Percentiles rank a stretch among this genome's conserved stretches.
Evolutionary conservation across 1,284 basidiomycete genomes (phyloP).

Genomic region (Singerocomus rubriflavus): DNA sequence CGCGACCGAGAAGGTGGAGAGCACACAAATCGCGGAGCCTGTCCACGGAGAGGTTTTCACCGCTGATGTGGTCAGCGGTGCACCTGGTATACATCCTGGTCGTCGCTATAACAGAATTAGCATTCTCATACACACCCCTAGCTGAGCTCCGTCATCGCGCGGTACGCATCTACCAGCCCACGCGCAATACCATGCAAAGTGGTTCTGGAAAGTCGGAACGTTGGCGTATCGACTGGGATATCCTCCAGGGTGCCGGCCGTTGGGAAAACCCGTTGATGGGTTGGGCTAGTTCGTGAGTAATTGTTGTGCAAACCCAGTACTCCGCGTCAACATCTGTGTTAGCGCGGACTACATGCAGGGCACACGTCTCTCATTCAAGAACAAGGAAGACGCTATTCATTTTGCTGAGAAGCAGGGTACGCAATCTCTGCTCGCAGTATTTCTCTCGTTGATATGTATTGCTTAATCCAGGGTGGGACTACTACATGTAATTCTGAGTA

Average conservation of each 20-base stretch:
- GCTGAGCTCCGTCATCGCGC: conserved; percentile 83
- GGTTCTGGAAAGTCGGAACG: conserved; percentile 82
- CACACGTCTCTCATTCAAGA: conserved; percentile 82
- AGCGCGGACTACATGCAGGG: conserved; percentile 99
- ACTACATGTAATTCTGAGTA: conserved; percentile 54
- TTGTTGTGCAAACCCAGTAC: neutral
- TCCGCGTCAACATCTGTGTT: conserved; percentile 2
- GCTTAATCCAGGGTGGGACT: conserved; percentile 62
- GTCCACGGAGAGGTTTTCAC: conserved; percentile 58
- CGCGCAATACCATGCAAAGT: conserved; percentile 95
- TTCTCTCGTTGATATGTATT: conserved; percentile 1
- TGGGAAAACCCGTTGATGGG: conserved; percentile 99
- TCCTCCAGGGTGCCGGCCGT: conserved; percentile 81
- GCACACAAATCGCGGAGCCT: conserved; percentile 33
- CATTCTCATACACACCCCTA: conserved; percentile 29
- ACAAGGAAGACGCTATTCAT: conserved; percentile 90
- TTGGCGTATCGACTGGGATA: conserved; percentile 97
- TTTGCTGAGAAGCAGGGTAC: conserved; percentile 92
- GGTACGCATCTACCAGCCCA: conserved; percentile 92
- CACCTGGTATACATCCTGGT: conserved; percentile 54
- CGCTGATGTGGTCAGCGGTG: conserved; percentile 77
- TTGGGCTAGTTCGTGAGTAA: conserved; percentile 86
- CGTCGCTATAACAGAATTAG: neutral
- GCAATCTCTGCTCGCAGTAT: conserved; percentile 11
- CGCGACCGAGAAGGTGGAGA: conserved; percentile 25